These are phyloP conservation scores for Cyberlindnera mississippiensis DNA, from an alignment of 805 yeast species.

Conservation along the genomic window DNA sequence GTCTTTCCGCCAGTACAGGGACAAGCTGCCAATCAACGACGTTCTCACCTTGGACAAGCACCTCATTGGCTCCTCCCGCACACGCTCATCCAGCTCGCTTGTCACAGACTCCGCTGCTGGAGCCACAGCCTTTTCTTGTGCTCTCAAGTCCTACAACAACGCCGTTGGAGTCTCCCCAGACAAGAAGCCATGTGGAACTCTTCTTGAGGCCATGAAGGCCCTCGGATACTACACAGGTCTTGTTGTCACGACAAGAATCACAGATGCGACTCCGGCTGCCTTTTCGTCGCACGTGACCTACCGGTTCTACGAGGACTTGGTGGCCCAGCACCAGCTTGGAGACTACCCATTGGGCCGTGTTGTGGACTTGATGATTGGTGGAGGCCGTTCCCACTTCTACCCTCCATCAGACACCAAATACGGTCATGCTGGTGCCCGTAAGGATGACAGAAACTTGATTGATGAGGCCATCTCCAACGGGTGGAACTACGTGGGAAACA, in stretches of 20 bases:
- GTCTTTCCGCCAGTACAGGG: slow-evolving; percentile 62
- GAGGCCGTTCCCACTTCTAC: slow-evolving; percentile 83
- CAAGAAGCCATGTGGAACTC: slow-evolving; percentile 77
- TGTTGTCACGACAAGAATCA: slow-evolving; percentile 87
- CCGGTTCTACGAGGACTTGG: slow-evolving; percentile 76
- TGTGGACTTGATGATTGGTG: slow-evolving; percentile 86
- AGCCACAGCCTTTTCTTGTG: slow-evolving; percentile 91
- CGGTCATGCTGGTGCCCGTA: slow-evolving; percentile 53
- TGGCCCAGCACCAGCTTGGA: slow-evolving; percentile 87
- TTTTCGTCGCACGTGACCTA: slow-evolving; percentile 76
- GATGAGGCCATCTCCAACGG: slow-evolving; percentile 57
- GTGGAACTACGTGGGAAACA: slow-evolving; percentile 60
- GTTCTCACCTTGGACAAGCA: slow-evolving; percentile 60
- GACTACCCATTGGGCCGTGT: slow-evolving; percentile 70
- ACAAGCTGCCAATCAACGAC: slow-evolving; percentile 50
- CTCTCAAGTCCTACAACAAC: slow-evolving; percentile 78
- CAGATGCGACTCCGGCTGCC: slow-evolving; percentile 95
- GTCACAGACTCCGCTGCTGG: slow-evolving; percentile 97
- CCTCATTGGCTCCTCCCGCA: slow-evolving; percentile 79
- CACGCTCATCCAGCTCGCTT: slow-evolving; percentile 70
- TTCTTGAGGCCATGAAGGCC: slow-evolving; percentile 82
- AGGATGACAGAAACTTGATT: slow-evolving; percentile 65
- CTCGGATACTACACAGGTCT: slow-evolving; percentile 81
- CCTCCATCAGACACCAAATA: slow-evolving; percentile 38
- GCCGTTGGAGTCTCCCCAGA: slow-evolving; percentile 82